A percentile compares a stretch with the other conserved stretches of the same genome.
Evolutionary conservation across 2,329 filamentous ascomycete species (phyloP).

Genomic region (Trichophyton benhamiae): DNA sequence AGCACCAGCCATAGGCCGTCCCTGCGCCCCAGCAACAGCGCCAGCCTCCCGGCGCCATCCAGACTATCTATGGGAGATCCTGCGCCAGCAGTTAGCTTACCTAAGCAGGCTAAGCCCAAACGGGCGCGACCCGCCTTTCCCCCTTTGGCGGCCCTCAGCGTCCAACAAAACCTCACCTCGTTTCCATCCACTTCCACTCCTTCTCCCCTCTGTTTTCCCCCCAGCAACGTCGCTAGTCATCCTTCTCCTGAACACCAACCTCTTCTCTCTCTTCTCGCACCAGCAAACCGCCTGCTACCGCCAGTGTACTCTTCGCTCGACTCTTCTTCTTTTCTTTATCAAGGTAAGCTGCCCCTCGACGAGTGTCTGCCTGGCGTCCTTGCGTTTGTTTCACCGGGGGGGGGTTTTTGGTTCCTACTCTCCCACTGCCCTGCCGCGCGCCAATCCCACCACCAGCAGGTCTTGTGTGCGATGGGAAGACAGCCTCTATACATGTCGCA

Average conservation of each 20-base stretch:
- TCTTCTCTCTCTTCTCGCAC: neutral
- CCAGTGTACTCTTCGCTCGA: constrained; percentile 10
- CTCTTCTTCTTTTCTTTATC: constrained; percentile 9
- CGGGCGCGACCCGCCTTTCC: constrained; percentile 10
- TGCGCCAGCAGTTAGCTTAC: neutral
- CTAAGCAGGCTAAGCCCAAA: constrained; percentile 9
- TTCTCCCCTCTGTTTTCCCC: constrained; percentile 5
- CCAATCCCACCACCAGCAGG: neutral
- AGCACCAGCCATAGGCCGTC: no score
- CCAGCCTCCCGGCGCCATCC: neutral
- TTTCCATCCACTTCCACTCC: constrained; percentile 11
- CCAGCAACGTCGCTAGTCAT: constrained; percentile 4
- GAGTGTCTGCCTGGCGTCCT: neutral
- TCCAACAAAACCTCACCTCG: constrained; percentile 12
- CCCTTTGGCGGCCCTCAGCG: constrained; percentile 7
- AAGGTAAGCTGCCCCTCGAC: constrained; percentile 7
- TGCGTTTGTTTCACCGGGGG: neutral
- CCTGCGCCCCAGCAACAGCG: no score
- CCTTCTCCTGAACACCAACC: neutral
- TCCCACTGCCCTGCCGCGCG: neutral
- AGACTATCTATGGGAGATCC: neutral
- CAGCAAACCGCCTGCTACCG: neutral
- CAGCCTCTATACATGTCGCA: neutral
- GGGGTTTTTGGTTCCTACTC: neutral
- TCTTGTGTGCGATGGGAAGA: neutral